Evolutionary conservation across 371 early-diverging fungal species (phyloP).

Genomic region (Sporodiniella umbellata): DNA sequence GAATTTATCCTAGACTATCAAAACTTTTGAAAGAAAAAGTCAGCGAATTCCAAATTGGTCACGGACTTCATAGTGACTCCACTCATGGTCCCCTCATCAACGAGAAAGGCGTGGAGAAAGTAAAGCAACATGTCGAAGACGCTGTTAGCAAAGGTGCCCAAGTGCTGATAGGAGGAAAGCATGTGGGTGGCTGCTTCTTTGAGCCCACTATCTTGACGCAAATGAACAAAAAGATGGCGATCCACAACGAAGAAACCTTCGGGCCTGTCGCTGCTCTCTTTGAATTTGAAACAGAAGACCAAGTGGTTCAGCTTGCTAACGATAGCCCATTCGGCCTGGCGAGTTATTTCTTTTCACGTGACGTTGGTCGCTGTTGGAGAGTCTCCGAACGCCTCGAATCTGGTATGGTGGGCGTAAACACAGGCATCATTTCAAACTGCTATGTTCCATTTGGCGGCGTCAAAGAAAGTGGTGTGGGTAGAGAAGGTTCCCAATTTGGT

Average conservation of each 20-base stretch:
- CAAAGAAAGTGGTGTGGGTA: conserved; percentile 81
- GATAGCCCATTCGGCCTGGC: conserved; percentile 74
- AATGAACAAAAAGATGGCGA: conserved; percentile 58
- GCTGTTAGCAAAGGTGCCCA: conserved; percentile 69
- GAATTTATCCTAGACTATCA: conserved; percentile 71
- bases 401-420: conserved; percentile 93
- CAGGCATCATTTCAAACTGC: conserved; percentile 60
- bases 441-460: conserved; percentile 81
- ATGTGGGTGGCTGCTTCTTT: conserved; percentile 60
- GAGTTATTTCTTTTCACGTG: conserved; percentile 79
- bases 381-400: conserved; percentile 79
- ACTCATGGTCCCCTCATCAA: conserved; percentile 84
- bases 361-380: conserved; percentile 72
- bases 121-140: conserved; percentile 66
- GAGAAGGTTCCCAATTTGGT: conserved; percentile 75
- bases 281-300: conserved; percentile 64
- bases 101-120: conserved; percentile 64
- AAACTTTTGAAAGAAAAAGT: conserved; percentile 51
- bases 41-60: conserved; percentile 65
- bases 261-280: conserved; percentile 78
- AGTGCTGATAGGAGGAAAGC: conserved; percentile 57
- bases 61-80: conserved; percentile 49
- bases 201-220: conserved; percentile 69
- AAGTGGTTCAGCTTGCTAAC: conserved; percentile 76
- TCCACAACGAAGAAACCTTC: conserved; percentile 74